A percentile compares a stretch with the other conserved stretches of the same genome.
Conservation (phyloP, 768 basidiomycete species). For the Trametes punicea region DNA sequence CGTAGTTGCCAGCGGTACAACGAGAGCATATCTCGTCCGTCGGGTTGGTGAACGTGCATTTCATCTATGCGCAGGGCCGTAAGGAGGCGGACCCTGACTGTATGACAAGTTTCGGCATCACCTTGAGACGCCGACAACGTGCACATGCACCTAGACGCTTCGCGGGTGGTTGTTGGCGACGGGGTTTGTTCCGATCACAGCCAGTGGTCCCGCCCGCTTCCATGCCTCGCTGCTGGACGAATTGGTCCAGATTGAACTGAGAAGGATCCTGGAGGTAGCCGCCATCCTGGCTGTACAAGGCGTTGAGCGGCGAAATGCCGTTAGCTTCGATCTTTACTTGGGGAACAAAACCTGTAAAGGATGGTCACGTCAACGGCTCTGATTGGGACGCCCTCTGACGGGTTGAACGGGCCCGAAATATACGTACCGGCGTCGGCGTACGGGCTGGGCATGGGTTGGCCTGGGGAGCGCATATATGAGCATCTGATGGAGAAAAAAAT, state of each 20-base stretch:
- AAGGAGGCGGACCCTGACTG: background rate
- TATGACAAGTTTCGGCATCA: background rate
- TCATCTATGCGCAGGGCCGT: slow-evolving; percentile 19
- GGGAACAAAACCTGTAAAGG: slow-evolving; percentile 1
- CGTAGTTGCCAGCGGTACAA: slow-evolving; percentile 28
- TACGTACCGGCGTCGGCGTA: slow-evolving; percentile 13
- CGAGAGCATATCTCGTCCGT: slow-evolving; percentile 23
- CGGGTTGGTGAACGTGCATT: slow-evolving; percentile 25
- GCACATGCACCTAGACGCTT: slow-evolving; percentile 27
- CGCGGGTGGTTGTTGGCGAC: slow-evolving; percentile 4
- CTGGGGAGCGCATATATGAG: background rate
- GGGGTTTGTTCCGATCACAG: slow-evolving; percentile 11
- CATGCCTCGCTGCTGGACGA: background rate
- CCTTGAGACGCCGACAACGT: slow-evolving; percentile 29
- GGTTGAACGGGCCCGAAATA: background rate
- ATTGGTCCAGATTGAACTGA: slow-evolving; percentile 8
- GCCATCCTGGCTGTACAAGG: slow-evolving; percentile 8
- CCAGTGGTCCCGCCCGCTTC: slow-evolving; percentile 7
- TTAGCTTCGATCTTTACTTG: slow-evolving; percentile 16
- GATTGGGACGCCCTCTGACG: background rate
- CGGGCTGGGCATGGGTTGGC: slow-evolving; percentile 6
- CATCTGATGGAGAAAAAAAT: background rate
- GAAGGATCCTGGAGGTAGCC: slow-evolving; percentile 13
- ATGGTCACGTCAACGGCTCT: slow-evolving; percentile 3
- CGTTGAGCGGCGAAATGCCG: slow-evolving; percentile 7